phyloP scores from a whole-genome alignment of 208 protist species.

The Acanthamoeba castellanii region DNA sequence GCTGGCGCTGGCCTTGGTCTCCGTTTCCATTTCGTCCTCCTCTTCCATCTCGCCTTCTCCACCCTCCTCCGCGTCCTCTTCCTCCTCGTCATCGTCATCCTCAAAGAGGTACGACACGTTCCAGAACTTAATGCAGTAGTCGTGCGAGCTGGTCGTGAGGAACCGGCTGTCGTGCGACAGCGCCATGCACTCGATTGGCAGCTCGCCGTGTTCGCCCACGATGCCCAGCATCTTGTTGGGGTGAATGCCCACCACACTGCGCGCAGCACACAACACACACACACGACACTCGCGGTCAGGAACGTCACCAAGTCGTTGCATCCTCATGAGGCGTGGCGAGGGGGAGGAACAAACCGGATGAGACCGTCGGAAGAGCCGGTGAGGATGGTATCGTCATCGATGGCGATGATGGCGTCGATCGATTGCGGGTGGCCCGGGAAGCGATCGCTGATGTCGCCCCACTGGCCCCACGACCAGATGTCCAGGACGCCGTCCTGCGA shows the following conservation, averaged over 20 bases:
- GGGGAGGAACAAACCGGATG: slow-evolving; percentile 45
- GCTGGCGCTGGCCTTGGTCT: background rate
- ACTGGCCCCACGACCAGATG: slow-evolving; percentile 66
- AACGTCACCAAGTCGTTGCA: background rate
- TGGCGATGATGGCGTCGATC: slow-evolving; percentile 65
- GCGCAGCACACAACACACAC: background rate
- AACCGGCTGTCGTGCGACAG: slow-evolving; percentile 59
- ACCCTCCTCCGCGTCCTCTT: background rate
- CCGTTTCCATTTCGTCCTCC: slow-evolving; percentile 41
- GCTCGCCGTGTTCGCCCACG: slow-evolving; percentile 69
- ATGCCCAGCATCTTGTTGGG: slow-evolving; percentile 66
- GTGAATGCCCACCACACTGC: slow-evolving; percentile 65
- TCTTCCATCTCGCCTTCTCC: slow-evolving; percentile 16
- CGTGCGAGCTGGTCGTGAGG: slow-evolving; percentile 62
- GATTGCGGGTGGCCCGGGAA: slow-evolving; percentile 69
- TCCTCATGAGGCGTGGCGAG: too few species aligned
- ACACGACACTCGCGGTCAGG: slow-evolving; percentile 2
- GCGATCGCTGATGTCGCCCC: slow-evolving; percentile 73
- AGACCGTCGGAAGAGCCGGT: slow-evolving; percentile 68
- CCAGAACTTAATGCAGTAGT: slow-evolving; percentile 68
- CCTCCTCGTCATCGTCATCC: slow-evolving; percentile 29
- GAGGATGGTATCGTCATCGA: slow-evolving; percentile 51
- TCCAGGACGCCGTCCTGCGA: slow-evolving; percentile 57
- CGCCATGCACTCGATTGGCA: slow-evolving; percentile 65
- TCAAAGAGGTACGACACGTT: slow-evolving; percentile 58